Evolutionary conservation across 2,329 filamentous ascomycete species (phyloP).

Genomic region (Daldinia eschscholtzii): DNA sequence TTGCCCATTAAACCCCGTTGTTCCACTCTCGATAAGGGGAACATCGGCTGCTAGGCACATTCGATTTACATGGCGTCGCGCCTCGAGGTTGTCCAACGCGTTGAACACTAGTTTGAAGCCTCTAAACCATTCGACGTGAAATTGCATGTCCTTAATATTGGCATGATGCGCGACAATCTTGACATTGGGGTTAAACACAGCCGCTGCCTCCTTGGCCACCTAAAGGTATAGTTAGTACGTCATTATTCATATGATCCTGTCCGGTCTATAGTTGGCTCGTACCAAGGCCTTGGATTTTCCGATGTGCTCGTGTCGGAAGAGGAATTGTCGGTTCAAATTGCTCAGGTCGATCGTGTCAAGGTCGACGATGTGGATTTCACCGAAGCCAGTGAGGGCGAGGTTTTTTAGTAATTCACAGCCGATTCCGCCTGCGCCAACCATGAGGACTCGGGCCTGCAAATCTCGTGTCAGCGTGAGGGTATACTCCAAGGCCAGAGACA

Average conservation of each 20-base stretch:
- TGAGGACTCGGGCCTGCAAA: constrained; percentile 82
- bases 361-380: constrained; percentile 93
- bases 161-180: constrained; percentile 91
- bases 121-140: constrained; percentile 90
- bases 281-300: constrained; percentile 96
- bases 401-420: constrained; percentile 98
- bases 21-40: constrained; percentile 94
- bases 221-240: constrained; percentile 55
- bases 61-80: constrained; percentile 92
- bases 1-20: constrained; percentile 97
- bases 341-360: constrained; percentile 98
- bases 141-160: constrained; percentile 92
- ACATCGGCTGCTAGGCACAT: constrained; percentile 96
- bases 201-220: constrained; percentile 93
- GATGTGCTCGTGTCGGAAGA: constrained; percentile 96
- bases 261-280: constrained; percentile 53
- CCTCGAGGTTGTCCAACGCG: constrained; percentile 94
- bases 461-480: constrained; percentile 52
- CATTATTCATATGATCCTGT: constrained; percentile 9
- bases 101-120: constrained; percentile 92
- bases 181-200: constrained; percentile 88
- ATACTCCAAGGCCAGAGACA: constrained; percentile 9
- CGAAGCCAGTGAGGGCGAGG: constrained; percentile 90
- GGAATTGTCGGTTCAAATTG: constrained; percentile 97
- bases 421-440: constrained; percentile 97